phyloP scores from a whole-genome alignment of 306 rosid genomes.

The Cicer pinnatifidum region DNA sequence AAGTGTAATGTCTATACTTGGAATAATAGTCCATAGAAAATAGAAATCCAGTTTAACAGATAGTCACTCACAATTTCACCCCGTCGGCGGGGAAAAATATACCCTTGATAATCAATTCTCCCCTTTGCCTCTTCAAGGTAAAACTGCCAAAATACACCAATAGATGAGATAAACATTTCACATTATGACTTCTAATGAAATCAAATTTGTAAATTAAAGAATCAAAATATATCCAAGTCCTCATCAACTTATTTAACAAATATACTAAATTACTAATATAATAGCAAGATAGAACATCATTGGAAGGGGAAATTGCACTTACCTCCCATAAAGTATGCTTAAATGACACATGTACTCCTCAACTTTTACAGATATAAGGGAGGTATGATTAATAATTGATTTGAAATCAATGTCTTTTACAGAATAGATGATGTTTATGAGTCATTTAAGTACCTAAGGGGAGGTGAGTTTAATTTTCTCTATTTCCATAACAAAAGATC shows the following conservation, averaged over 20 bases:
- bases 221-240: conserved; percentile 6
- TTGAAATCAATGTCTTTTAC: not conserved
- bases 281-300: conserved; percentile 5
- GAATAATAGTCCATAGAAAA: conserved; percentile 8
- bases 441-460: not conserved
- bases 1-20: not conserved
- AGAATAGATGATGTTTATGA: not conserved
- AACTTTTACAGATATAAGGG: not conserved
- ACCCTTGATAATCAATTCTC: conserved; percentile 90
- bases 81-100: conserved; percentile 78
- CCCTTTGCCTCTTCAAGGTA: conserved; percentile 94
- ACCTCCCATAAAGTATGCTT: not conserved
- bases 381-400: not conserved
- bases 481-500: not conserved
- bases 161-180: conserved; percentile 5
- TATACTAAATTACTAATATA: conserved; percentile 11
- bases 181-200: not conserved
- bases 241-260: conserved; percentile 23
- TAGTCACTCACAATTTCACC: conserved; percentile 71
- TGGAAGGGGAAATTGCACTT: conserved; percentile 1
- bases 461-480: not conserved
- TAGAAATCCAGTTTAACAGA: conserved; percentile 25
- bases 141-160: conserved; percentile 61
- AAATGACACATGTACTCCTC: not conserved
- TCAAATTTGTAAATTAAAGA: conserved; percentile 4